Evolutionary conservation across 768 basidiomycete genomes (phyloP).

Genomic region (Mycena sanguinolenta): DNA sequence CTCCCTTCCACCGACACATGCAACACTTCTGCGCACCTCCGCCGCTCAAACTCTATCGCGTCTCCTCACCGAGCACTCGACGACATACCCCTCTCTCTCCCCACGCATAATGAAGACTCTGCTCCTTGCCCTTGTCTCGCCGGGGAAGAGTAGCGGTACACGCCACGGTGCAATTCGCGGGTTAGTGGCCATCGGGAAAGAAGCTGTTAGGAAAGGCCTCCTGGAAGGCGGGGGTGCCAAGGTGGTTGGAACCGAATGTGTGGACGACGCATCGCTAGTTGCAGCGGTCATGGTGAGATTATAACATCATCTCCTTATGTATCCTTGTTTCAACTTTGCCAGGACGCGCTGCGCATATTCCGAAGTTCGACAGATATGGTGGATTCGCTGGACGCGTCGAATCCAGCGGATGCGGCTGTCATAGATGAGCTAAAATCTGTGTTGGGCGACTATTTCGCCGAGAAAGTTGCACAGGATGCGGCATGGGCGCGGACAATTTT

Average conservation of each 20-base stretch:
- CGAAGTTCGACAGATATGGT: constrained; percentile 70
- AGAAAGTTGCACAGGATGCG: constrained; percentile 67
- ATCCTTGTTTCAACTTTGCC: background rate
- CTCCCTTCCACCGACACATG: constrained; percentile 78
- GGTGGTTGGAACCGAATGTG: constrained; percentile 78
- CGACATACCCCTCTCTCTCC: constrained; percentile 90
- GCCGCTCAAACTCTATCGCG: constrained; percentile 89
- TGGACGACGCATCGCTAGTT: constrained; percentile 58
- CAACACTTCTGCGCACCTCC: constrained; percentile 80
- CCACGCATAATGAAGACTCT: constrained; percentile 96
- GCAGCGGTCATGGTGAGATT: constrained; percentile 72
- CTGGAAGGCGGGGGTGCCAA: constrained; percentile 86
- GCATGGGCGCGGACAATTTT: constrained; percentile 76
- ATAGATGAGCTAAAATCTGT: constrained; percentile 62
- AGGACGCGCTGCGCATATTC: constrained; percentile 76
- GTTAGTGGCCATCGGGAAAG: constrained; percentile 86
- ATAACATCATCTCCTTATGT: background rate
- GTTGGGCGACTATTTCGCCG: constrained; percentile 75
- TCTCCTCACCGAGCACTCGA: constrained; percentile 83
- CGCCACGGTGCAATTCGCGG: constrained; percentile 93
- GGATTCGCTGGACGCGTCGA: constrained; percentile 64
- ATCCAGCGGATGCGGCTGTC: constrained; percentile 62
- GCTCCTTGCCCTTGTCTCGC: constrained; percentile 83
- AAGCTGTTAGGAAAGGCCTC: constrained; percentile 86
- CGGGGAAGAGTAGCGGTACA: constrained; percentile 81